Evolutionary conservation across 805 yeast species (phyloP).

Genomic region (Yarrowia alimentaria): DNA sequence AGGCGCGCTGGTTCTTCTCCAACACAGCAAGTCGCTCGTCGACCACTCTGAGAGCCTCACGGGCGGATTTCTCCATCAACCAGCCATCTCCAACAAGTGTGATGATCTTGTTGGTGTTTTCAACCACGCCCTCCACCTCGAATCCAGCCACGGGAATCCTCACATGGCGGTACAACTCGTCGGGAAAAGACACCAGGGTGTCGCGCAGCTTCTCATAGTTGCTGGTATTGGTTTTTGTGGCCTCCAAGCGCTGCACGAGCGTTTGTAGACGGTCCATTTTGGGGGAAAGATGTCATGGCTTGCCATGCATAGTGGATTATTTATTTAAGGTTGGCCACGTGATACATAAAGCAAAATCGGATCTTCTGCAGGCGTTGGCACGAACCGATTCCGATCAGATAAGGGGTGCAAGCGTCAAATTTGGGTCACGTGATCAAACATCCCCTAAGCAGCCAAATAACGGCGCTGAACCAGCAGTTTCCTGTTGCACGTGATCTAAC

Average conservation of each 20-base stretch:
- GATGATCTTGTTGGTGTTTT: slow-evolving; percentile 17
- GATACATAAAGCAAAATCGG: no score
- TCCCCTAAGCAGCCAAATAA: no score
- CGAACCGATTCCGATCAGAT: no score
- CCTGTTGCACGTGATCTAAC: no score
- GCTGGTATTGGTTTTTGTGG: slow-evolving; percentile 14
- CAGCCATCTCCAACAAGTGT: slow-evolving; percentile 11
- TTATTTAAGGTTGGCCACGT: not conserved
- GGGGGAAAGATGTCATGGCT: not conserved
- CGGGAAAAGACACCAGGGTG: slow-evolving; percentile 3
- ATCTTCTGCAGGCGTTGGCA: no score
- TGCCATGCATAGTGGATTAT: no score
- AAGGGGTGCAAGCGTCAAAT: no score
- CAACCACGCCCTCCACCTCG: slow-evolving; percentile 3
- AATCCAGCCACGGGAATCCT: slow-evolving; percentile 7
- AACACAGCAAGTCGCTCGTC: slow-evolving; percentile 10
- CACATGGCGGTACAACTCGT: slow-evolving; percentile 14
- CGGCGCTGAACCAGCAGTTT: no score
- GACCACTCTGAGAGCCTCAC: slow-evolving; percentile 1
- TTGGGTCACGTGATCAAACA: no score
- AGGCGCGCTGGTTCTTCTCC: not conserved
- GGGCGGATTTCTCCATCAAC: slow-evolving; percentile 12
- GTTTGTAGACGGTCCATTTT: slow-evolving; percentile 16
- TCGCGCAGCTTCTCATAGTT: slow-evolving; percentile 16
- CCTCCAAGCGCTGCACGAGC: slow-evolving; percentile 11